These are phyloP conservation scores for Colletotrichum nymphaeae DNA, from an alignment of 2,329 filamentous ascomycete genomes.

Conservation along the genomic window DNA sequence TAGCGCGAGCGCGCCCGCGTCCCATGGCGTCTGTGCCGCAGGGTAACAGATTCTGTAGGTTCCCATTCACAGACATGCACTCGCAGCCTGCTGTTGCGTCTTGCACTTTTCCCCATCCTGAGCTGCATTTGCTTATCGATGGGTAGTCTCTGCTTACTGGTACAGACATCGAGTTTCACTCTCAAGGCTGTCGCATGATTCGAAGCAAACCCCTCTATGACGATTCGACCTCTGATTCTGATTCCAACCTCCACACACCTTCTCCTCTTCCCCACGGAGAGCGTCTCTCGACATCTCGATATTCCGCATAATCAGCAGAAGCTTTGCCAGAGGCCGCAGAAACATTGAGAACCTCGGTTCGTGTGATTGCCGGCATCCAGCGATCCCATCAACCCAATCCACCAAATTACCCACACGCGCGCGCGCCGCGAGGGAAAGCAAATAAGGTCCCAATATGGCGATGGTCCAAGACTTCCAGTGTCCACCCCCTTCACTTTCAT, in stretches of 20 bases:
- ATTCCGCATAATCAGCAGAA: background rate
- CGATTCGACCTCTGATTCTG: background rate
- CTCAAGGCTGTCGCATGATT: background rate
- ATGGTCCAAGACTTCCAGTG: background rate
- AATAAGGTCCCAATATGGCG: background rate
- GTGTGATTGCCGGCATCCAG: background rate
- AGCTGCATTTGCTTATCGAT: slow-evolving; percentile 5
- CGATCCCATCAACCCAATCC: background rate
- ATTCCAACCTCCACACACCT: background rate
- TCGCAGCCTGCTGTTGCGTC: slow-evolving; percentile 1
- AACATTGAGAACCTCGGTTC: background rate
- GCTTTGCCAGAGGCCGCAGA: background rate
- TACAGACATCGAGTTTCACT: background rate
- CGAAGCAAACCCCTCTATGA: background rate
- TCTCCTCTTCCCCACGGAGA: background rate
- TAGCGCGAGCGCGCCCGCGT: background rate
- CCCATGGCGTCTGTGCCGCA: background rate
- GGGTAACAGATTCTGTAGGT: slow-evolving; percentile 1
- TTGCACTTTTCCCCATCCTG: background rate
- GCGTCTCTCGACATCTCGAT: background rate
- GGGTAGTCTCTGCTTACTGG: background rate
- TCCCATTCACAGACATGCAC: slow-evolving; percentile 3
- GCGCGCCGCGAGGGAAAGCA: background rate
- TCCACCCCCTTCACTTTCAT: background rate
- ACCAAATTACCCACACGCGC: background rate